A percentile compares a stretch with the other conserved stretches of the same genome.
phyloP scores from a whole-genome alignment of 2,329 filamentous ascomycete genomes.

The Aspergillus alliaceus region DNA sequence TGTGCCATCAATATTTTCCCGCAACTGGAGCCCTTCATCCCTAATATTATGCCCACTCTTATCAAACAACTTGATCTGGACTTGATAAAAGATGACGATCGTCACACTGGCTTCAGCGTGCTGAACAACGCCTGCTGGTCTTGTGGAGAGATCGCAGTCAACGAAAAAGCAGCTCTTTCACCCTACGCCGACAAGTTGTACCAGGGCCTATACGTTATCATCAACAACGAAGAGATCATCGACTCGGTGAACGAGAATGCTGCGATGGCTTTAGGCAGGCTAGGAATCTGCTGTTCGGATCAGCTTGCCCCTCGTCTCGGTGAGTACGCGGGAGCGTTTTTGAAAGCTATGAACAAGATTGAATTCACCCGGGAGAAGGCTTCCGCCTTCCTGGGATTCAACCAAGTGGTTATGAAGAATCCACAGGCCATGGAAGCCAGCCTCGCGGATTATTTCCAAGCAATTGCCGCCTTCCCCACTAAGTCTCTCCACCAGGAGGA shows the following conservation, averaged over 20 bases:
- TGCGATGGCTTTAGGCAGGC: slow-evolving; percentile 83
- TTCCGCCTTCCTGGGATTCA: slow-evolving; percentile 88
- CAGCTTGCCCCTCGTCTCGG: slow-evolving; percentile 75
- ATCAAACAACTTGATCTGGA: slow-evolving; percentile 85
- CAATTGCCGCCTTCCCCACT: slow-evolving; percentile 70
- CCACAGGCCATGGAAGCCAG: slow-evolving; percentile 89
- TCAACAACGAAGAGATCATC: slow-evolving; percentile 81
- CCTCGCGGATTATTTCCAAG: slow-evolving; percentile 75
- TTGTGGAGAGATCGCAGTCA: slow-evolving; percentile 84
- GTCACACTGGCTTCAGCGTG: slow-evolving; percentile 83
- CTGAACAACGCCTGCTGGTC: slow-evolving; percentile 99
- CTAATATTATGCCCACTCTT: slow-evolving; percentile 72
- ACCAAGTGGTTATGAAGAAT: slow-evolving; percentile 78
- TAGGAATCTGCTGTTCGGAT: slow-evolving; percentile 77
- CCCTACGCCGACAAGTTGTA: slow-evolving; percentile 77
- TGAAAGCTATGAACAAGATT: slow-evolving; percentile 78
- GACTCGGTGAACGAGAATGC: slow-evolving; percentile 90
- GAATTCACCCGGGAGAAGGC: slow-evolving; percentile 91
- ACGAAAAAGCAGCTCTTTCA: slow-evolving; percentile 69
- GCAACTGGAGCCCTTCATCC: slow-evolving; percentile 72
- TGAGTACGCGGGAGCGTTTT: slow-evolving; percentile 78
- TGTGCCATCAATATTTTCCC: slow-evolving; percentile 89
- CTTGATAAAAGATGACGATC: slow-evolving; percentile 71
- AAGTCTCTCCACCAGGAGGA: slow-evolving; percentile 65
- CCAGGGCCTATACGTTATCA: slow-evolving; percentile 74